Evolutionary conservation across 2,329 filamentous ascomycete genomes (phyloP), one percentile per base, ranked within the genome.

Genomic region (Pezicula rhizophila): DNA sequence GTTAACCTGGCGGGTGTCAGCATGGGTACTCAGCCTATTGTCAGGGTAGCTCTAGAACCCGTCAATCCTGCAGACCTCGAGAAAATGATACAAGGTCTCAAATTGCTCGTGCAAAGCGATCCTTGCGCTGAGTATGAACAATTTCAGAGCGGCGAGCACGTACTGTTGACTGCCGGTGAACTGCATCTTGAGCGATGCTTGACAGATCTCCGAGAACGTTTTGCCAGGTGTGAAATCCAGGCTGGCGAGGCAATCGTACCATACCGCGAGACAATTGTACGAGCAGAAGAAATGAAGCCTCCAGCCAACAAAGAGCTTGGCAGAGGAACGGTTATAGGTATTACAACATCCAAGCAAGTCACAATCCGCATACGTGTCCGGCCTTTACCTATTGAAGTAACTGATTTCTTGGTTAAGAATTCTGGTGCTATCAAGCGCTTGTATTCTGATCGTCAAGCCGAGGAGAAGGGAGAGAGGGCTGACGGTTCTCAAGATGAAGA

Each of bases 51-150:
- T 0, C 73, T 99, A n/a, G 93, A 99, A 65, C 93, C 93, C 0
- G 84, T 83, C 48, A 95, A 93, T 66, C 93, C 93, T 0, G 84
- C 82, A 23, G 90, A 99, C 63, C 74, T 99, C 18, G 86, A 93
- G 65, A 96, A 95, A 70, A 95, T 99, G 91, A 90, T 99, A 49
- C 78, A 80, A 5, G 93, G 93, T 0, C 73, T 99, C 46, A 84
- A 84, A 53, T 73, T 99, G 15, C 80, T 99, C 1, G 91, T 96
- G 28, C 90, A 96, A 63, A 95, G 90, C 60, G 93, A 99, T 61
- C 92, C 93, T 0, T 97, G 93, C 61, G 93, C 92, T 12, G 85
- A 95, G 65, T 99, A 99, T 60, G 91, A 97, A 65, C 89, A 95
- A 45, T 85, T 97, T 46, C 79, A 85, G 49, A 96, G 85, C 57